A percentile compares a stretch with the other conserved stretches of the same genome.
These are phyloP conservation scores for Chalciporus sp. DNA, from an alignment of 1,284 basidiomycete genomes.

Conservation along the genomic window DNA sequence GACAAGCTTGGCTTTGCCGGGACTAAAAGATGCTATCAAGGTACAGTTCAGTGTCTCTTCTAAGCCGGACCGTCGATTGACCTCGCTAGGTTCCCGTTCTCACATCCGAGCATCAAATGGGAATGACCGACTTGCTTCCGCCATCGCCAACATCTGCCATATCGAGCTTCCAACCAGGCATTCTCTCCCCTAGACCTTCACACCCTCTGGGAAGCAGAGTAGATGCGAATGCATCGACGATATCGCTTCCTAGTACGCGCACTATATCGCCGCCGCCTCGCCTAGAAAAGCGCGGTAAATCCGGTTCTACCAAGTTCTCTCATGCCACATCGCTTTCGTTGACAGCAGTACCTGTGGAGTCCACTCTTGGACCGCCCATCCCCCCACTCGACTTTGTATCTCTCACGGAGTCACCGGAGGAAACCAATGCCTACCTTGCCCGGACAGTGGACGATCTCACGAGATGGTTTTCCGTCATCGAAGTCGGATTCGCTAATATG, in stretches of 20 bases:
- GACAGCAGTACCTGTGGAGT: constrained; percentile 33
- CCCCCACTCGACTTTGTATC: constrained; percentile 68
- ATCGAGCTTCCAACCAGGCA: constrained; percentile 46
- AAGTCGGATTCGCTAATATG: constrained; percentile 67
- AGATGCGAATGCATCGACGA: constrained; percentile 32
- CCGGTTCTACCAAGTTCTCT: constrained; percentile 27
- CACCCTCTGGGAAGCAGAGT: constrained; percentile 32
- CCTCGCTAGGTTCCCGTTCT: constrained; percentile 58
- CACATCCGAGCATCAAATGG: constrained; percentile 68
- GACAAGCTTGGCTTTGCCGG: constrained; percentile 49
- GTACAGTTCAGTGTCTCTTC: constrained; percentile 36
- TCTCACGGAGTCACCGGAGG: constrained; percentile 61
- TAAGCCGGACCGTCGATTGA: constrained; percentile 4
- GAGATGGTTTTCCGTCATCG: constrained; percentile 80
- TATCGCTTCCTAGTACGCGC: constrained; percentile 43
- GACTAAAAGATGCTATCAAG: constrained; percentile 74
- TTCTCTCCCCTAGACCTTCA: constrained; percentile 42
- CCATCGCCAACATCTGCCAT: constrained; percentile 71
- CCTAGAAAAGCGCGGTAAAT: constrained; percentile 29
- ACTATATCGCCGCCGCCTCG: constrained; percentile 43
- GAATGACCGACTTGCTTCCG: constrained; percentile 71
- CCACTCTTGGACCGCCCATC: constrained; percentile 45
- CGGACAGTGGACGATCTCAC: constrained; percentile 79
- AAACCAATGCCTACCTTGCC: constrained; percentile 73
- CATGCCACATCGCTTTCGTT: constrained; percentile 33